A percentile compares a stretch with the other conserved stretches of the same genome.
Conservation (phyloP, 2,329 filamentous ascomycete genomes). For the Fusarium irregulare region DNA sequence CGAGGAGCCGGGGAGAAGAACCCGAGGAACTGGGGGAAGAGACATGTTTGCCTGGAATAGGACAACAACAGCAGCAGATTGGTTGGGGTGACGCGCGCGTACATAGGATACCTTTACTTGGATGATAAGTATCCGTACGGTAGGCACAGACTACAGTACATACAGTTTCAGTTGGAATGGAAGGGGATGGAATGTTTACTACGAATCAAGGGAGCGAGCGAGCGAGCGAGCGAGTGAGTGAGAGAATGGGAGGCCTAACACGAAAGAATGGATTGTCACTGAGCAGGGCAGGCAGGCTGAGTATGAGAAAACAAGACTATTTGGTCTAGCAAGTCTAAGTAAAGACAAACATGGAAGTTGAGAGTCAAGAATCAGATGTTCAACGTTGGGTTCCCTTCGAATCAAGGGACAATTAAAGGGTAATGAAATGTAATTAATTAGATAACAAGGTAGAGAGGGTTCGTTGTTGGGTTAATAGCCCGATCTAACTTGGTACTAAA, state of each 20-base stretch:
- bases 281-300: neutral
- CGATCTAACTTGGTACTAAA: neutral
- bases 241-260: neutral
- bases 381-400: neutral
- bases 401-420: neutral
- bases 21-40: conserved; percentile 2
- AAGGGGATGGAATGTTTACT: neutral
- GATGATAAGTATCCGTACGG: neutral
- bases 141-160: neutral
- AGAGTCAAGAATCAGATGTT: neutral
- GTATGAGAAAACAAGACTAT: conserved; percentile 10
- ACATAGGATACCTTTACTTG: neutral
- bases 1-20: conserved; percentile 24
- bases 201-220: conserved; percentile 4
- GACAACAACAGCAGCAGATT: neutral
- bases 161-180: neutral
- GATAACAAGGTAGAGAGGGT: conserved; percentile 12
- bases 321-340: conserved; percentile 1
- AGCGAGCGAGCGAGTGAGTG: conserved; percentile 2
- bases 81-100: conserved; percentile 19
- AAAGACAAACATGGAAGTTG: conserved; percentile 6
- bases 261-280: neutral
- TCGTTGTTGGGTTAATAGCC: conserved; percentile 26
- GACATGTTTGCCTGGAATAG: conserved; percentile 9
- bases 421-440: neutral